These are phyloP conservation scores for Thermothelomyces thermophilus DNA, from an alignment of 2,329 filamentous ascomycete species.

Conservation along the genomic window DNA sequence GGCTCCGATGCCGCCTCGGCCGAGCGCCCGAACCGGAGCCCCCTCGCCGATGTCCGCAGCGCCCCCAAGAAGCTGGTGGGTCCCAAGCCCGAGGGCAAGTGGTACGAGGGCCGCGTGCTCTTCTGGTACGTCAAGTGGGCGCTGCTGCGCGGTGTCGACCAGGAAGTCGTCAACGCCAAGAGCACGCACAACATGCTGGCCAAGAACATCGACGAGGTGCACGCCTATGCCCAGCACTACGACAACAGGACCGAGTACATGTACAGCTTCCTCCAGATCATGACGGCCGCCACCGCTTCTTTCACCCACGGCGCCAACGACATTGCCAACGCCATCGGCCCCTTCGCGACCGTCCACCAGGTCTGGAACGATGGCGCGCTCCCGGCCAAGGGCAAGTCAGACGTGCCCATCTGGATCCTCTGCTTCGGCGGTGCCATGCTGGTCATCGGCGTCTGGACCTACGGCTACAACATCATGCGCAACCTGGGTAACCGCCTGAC, in stretches of 20 bases:
- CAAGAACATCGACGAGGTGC: conserved; percentile 47
- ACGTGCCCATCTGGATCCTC: conserved; percentile 56
- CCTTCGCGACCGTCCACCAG: conserved; percentile 56
- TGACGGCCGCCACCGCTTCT: conserved; percentile 56
- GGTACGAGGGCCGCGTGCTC: conserved; percentile 37
- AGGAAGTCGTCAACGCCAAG: conserved; percentile 36
- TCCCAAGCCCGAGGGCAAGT: conserved; percentile 36
- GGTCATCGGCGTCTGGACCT: conserved; percentile 52
- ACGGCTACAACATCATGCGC: conserved; percentile 58
- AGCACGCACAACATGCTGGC: conserved; percentile 38
- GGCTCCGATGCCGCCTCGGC: background rate
- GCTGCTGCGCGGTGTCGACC: conserved; percentile 42
- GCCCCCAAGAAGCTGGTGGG: conserved; percentile 31
- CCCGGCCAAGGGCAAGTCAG: conserved; percentile 34
- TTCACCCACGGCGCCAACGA: conserved; percentile 64
- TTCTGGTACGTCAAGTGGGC: conserved; percentile 41
- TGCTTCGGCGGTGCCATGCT: conserved; percentile 30
- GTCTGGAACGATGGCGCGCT: conserved; percentile 49
- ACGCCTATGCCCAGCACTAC: conserved; percentile 52
- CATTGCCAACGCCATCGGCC: conserved; percentile 56
- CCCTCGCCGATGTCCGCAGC: conserved; percentile 3
- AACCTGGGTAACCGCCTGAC: conserved; percentile 53
- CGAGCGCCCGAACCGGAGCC: conserved; percentile 13
- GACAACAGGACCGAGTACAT: conserved; percentile 57
- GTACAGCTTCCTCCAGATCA: conserved; percentile 53